A percentile compares a stretch with the other conserved stretches of the same genome.
Conservation (phyloP, 805 yeast genomes). For the Candida khao-thaluensis region DNA sequence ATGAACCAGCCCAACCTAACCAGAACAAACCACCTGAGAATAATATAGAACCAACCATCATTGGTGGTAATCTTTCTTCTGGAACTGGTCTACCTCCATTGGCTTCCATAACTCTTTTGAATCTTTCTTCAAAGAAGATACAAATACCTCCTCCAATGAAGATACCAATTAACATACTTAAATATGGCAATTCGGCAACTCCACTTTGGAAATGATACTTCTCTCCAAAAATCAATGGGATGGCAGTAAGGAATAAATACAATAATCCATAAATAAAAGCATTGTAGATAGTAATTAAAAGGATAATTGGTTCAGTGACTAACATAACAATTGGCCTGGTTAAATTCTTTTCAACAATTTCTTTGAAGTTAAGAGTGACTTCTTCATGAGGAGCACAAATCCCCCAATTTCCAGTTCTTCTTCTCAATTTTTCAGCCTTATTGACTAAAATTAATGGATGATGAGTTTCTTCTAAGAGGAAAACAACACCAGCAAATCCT, state of each 20-base stretch:
- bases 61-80: slow-evolving; percentile 76
- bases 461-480: slow-evolving; percentile 38
- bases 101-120: slow-evolving; percentile 44
- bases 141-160: slow-evolving; percentile 54
- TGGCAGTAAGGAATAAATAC: slow-evolving; percentile 45
- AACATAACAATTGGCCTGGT: slow-evolving; percentile 41
- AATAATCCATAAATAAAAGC: slow-evolving; percentile 50
- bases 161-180: slow-evolving; percentile 72
- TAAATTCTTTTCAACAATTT: slow-evolving; percentile 35
- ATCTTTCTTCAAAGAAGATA: slow-evolving; percentile 55
- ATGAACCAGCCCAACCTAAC: slow-evolving; percentile 88
- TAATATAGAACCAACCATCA: slow-evolving; percentile 67
- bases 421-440: slow-evolving; percentile 36
- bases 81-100: slow-evolving; percentile 65
- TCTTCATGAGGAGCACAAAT: slow-evolving; percentile 41
- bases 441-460: slow-evolving; percentile 35
- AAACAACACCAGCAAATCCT: slow-evolving; percentile 32
- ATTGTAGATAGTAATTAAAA: slow-evolving; percentile 44
- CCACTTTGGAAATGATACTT: slow-evolving; percentile 64
- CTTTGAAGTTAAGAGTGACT: slow-evolving; percentile 26
- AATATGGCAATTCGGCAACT: slow-evolving; percentile 74
- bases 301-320: slow-evolving; percentile 41
- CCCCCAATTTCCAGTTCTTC: slow-evolving; percentile 43
- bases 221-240: slow-evolving; percentile 45
- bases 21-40: slow-evolving; percentile 82